Conservation (phyloP, 192 early-diverging fungal species). For the Coemansia pectinata region DNA sequence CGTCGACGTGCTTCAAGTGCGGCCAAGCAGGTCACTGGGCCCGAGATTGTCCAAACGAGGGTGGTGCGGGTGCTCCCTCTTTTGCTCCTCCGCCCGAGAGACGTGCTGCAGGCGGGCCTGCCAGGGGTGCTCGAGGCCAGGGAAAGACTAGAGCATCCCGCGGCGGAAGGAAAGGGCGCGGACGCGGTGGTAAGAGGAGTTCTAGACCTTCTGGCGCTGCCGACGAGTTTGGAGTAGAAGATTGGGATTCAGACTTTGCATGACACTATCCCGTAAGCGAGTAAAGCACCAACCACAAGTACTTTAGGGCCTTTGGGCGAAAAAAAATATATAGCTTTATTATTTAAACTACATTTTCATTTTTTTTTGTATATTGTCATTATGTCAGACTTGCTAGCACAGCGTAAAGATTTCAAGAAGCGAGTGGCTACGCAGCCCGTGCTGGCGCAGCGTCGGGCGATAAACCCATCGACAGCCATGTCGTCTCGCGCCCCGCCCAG, state of each 20-base stretch:
- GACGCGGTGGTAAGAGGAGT: not conserved
- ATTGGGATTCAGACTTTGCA: conserved; percentile 11
- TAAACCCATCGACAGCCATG: not conserved
- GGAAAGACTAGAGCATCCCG: not conserved
- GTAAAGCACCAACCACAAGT: not conserved
- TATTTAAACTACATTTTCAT: not conserved
- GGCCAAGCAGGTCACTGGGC: conserved; percentile 45
- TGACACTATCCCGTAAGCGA: not conserved
- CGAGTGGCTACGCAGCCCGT: conserved; percentile 56
- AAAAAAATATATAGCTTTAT: not conserved
- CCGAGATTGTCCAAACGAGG: conserved; percentile 28
- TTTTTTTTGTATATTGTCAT: not conserved
- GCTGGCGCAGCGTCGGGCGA: conserved; percentile 22
- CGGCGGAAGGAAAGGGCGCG: conserved; percentile 11
- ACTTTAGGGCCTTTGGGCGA: not conserved
- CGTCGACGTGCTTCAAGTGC: conserved; percentile 42
- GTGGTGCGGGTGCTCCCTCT: not conserved
- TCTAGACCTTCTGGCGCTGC: not conserved
- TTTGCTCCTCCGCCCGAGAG: not conserved
- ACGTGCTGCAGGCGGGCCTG: conserved; percentile 11
- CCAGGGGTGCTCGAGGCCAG: conserved; percentile 11
- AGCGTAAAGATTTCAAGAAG: conserved; percentile 50
- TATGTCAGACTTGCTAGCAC: conserved; percentile 36
- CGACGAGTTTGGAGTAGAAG: not conserved
- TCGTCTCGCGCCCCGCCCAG: not conserved